Evolutionary conservation across 2,329 filamentous ascomycete species (phyloP).

Genomic region (Neoascochyta sp.): DNA sequence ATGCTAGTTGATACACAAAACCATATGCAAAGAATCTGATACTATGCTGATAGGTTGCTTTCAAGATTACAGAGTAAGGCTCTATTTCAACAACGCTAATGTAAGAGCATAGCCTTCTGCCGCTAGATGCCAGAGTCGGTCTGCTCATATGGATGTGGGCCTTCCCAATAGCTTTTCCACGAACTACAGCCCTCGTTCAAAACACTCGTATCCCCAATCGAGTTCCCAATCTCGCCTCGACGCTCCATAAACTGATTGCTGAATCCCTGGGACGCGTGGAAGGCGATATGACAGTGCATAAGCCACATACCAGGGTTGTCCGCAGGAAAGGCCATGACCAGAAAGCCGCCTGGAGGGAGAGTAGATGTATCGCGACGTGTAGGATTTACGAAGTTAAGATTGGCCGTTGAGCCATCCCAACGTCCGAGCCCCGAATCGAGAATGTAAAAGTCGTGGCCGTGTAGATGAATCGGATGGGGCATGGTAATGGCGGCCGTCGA

Average conservation of each 20-base stretch:
- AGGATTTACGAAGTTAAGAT: constrained; percentile 39
- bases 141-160: constrained; percentile 29
- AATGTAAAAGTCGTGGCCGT: constrained; percentile 45
- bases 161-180: constrained; percentile 34
- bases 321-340: constrained; percentile 52
- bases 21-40: no score
- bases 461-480: constrained; percentile 42
- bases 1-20: no score
- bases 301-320: constrained; percentile 50
- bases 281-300: constrained; percentile 37
- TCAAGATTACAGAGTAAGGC: no score
- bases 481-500: constrained; percentile 31
- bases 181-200: constrained; percentile 28
- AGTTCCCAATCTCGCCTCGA: constrained; percentile 19
- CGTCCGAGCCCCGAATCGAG: constrained; percentile 34
- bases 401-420: constrained; percentile 33
- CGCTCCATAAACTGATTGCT: constrained; percentile 53
- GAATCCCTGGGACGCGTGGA: constrained; percentile 42
- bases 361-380: constrained; percentile 40
- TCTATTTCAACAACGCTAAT: no score
- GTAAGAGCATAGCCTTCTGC: no score
- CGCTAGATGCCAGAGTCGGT: constrained; percentile 32
- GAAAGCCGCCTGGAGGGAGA: constrained; percentile 40
- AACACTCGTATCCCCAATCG: constrained; percentile 17
- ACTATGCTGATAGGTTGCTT: no score